A percentile compares a stretch with the other conserved stretches of the same genome.
These are phyloP conservation scores for Lactarius akahatsu DNA, from an alignment of 768 basidiomycete genomes.

Conservation along the genomic window DNA sequence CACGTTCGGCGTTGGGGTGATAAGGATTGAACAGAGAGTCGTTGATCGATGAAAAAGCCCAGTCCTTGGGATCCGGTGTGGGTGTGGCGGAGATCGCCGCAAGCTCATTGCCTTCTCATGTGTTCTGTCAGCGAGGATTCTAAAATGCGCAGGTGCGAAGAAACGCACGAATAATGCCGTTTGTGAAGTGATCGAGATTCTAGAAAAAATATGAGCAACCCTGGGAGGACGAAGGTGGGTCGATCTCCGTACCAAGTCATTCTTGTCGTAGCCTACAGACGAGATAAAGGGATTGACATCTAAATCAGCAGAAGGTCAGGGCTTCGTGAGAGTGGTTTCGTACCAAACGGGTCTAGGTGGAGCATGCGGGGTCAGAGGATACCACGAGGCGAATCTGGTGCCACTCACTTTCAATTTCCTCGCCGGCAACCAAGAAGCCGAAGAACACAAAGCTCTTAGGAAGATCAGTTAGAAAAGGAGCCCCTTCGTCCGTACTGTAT, in stretches of 20 bases:
- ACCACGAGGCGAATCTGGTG: slow-evolving; percentile 11
- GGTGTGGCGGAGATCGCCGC: slow-evolving; percentile 60
- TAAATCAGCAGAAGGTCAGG: slow-evolving; percentile 16
- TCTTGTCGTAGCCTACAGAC: slow-evolving; percentile 59
- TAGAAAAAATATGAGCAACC: slow-evolving; percentile 29
- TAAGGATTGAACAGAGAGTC: slow-evolving; percentile 50
- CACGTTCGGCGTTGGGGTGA: slow-evolving; percentile 40
- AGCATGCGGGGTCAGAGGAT: slow-evolving; percentile 16
- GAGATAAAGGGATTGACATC: background rate
- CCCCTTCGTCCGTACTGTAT: background rate
- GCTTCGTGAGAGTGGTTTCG: slow-evolving; percentile 24
- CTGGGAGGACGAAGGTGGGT: slow-evolving; percentile 15
- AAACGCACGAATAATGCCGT: slow-evolving; percentile 60
- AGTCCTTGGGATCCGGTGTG: slow-evolving; percentile 55
- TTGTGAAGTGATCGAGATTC: slow-evolving; percentile 72
- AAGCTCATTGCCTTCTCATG: slow-evolving; percentile 53
- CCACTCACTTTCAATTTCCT: slow-evolving; percentile 69
- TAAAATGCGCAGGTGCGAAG: background rate
- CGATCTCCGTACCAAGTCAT: slow-evolving; percentile 54
- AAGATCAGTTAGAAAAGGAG: background rate
- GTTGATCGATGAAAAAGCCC: slow-evolving; percentile 63
- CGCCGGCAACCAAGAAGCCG: slow-evolving; percentile 70
- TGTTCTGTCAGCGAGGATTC: slow-evolving; percentile 11
- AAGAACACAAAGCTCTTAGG: slow-evolving; percentile 65
- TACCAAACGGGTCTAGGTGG: slow-evolving; percentile 47